Evolutionary conservation across 495 filamentous ascomycete species (phyloP).

Genomic region (Penicillium salamii): DNA sequence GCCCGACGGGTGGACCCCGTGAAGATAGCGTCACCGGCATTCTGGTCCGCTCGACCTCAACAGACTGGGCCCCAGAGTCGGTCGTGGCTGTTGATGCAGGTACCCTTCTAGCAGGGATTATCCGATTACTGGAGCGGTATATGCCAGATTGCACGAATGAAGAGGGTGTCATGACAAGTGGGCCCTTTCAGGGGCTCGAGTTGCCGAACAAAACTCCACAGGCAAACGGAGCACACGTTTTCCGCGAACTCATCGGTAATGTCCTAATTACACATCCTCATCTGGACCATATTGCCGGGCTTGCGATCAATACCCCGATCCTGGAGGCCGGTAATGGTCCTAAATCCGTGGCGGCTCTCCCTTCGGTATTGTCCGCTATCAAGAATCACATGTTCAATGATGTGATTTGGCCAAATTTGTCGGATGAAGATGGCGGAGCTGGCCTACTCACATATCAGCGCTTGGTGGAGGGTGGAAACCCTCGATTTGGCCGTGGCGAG

Average conservation of each 20-base stretch:
- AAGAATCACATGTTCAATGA: slow-evolving; percentile 97
- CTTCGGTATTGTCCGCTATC: slow-evolving; percentile 80
- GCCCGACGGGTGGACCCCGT: slow-evolving; percentile 82
- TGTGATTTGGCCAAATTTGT: slow-evolving; percentile 95
- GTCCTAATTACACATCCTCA: slow-evolving; percentile 93
- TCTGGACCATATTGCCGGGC: slow-evolving; percentile 86
- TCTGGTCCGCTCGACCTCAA: slow-evolving; percentile 76
- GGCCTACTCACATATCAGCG: slow-evolving; percentile 89
- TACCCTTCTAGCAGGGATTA: slow-evolving; percentile 81
- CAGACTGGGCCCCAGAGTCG: slow-evolving; percentile 74
- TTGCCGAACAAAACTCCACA: slow-evolving; percentile 58
- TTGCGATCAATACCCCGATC: slow-evolving; percentile 88
- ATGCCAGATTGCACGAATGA: slow-evolving; percentile 32
- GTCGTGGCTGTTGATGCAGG: slow-evolving; percentile 90
- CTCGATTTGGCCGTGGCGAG: slow-evolving; percentile 71
- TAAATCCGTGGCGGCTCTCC: slow-evolving; percentile 80
- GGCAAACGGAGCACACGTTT: slow-evolving; percentile 77
- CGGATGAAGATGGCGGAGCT: slow-evolving; percentile 91
- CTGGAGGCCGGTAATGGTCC: slow-evolving; percentile 68
- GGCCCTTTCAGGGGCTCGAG: slow-evolving; percentile 74
- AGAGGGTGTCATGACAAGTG: slow-evolving; percentile 28
- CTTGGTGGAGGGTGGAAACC: slow-evolving; percentile 81
- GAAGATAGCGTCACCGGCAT: slow-evolving; percentile 89
- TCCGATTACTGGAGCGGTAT: slow-evolving; percentile 61
- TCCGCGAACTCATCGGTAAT: slow-evolving; percentile 74